Base-by-base conservation (phyloP, 495 filamentous ascomycete genomes). In the Pseudoneurospora amorphoporcata region DNA sequence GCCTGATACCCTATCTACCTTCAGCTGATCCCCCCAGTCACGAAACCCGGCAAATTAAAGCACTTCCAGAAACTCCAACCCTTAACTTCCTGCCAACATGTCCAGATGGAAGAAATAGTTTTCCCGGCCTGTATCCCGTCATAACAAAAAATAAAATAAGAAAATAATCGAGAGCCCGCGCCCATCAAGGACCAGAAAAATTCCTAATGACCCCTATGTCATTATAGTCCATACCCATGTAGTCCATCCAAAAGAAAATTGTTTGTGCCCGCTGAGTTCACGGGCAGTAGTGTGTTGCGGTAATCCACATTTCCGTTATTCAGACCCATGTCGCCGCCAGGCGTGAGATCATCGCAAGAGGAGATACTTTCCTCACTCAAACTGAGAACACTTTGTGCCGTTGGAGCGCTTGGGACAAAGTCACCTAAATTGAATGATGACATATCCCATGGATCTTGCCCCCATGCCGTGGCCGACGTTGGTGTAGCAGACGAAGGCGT, bases 281-380 rank as follows among this genome's bases (percentile, higher is more conserved):
- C 68, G 7, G 69, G 71, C 23, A 75, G 53, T 37, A 76, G 12
- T 32, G 39, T 43, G 40, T 79, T 77, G 38, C 72, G 58, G 68
- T 80, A 81, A 69, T 83, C 82, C 42, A 82, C 74, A 68, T 77
- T 79, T 1, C 77, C 79, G 68, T 80, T 76, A 29, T 78, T 73
- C 3, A 85, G 70, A 16, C 82, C 81, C 74, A 81, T 73, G 58
- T 82, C 79, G 41, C 76, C 79, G 41, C 76, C 77, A 29, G 77
- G 73, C 23, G 76, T 73, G 45, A 85, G 39, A 38, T 89, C 83
- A 35, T 88, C 86, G 35, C 81, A 83, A 12, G 84, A 85, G 78
- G 85, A 90, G 76, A 93, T 77, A 74, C 92, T 92, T 73, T 95
- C 92, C 69, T 94, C 91, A 19, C 90, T 92, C 69, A 92, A 87